Evolutionary conservation across 768 basidiomycete genomes (phyloP).

Genomic region (Leccinum variicolor): DNA sequence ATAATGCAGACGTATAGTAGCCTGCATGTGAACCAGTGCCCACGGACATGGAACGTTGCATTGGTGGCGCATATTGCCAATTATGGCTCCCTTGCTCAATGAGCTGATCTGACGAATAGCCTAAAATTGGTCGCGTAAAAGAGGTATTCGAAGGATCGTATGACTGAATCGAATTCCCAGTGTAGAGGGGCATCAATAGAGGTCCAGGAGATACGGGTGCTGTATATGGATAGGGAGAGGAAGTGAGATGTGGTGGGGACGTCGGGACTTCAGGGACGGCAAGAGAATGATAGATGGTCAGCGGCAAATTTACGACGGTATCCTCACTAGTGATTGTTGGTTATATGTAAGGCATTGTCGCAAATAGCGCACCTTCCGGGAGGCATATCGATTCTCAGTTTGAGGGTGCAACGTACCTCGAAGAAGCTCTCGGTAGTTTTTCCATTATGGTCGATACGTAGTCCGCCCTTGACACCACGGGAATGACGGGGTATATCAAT

Average conservation of each 20-base stretch:
- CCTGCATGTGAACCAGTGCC: slow-evolving; percentile 34
- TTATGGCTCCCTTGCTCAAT: slow-evolving; percentile 9
- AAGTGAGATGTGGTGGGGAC: slow-evolving; percentile 22
- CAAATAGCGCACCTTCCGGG: slow-evolving; percentile 54
- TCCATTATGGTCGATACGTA: slow-evolving; percentile 50
- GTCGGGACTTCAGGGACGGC: slow-evolving; percentile 43
- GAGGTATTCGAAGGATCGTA: slow-evolving; percentile 8
- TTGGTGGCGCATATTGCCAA: slow-evolving; percentile 35
- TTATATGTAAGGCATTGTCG: slow-evolving; percentile 1
- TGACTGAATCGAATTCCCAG: slow-evolving; percentile 9
- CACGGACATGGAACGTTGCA: slow-evolving; percentile 53
- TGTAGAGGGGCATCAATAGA: slow-evolving; percentile 5
- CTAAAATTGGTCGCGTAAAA: slow-evolving; percentile 1
- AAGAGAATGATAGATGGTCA: slow-evolving; percentile 61
- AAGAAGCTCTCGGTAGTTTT: slow-evolving; percentile 54
- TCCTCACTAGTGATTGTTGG: slow-evolving; percentile 54
- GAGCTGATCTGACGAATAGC: slow-evolving; percentile 7
- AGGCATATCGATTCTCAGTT: slow-evolving; percentile 60
- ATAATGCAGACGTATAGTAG: slow-evolving; percentile 36
- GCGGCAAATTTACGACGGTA: slow-evolving; percentile 59
- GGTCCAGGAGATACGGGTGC: slow-evolving; percentile 17
- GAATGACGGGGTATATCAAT: slow-evolving; percentile 74
- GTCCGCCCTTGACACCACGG: slow-evolving; percentile 61
- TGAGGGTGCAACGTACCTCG: slow-evolving; percentile 62
- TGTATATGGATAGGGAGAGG: slow-evolving; percentile 19